A percentile compares a stretch with the other conserved stretches of the same genome.
phyloP scores from a whole-genome alignment of 2,329 filamentous ascomycete genomes.

The Botryotinia convoluta region DNA sequence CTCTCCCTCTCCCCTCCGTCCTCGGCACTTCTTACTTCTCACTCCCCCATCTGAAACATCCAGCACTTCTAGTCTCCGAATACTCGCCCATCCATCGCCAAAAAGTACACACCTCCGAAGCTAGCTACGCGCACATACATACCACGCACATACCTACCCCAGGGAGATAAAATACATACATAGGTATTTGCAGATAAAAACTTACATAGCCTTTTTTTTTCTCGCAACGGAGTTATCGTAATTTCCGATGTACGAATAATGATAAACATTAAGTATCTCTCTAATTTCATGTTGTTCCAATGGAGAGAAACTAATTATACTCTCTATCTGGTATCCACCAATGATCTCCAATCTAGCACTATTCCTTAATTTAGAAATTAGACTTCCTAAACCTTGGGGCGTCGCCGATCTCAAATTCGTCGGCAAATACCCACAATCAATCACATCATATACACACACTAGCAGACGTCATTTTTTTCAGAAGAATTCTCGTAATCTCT shows the following conservation, averaged over 20 bases:
- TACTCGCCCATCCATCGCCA: neutral
- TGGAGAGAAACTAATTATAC: neutral
- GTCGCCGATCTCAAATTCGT: neutral
- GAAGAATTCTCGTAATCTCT: neutral
- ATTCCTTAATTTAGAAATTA: neutral
- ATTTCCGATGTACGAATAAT: neutral
- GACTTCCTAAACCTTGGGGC: neutral
- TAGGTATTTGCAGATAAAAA: no score
- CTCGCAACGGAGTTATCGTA: neutral
- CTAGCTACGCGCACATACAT: neutral
- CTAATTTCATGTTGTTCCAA: neutral
- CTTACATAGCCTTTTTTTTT: neutral
- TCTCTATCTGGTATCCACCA: neutral
- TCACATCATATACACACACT: neutral
- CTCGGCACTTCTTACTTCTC: neutral
- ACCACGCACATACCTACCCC: neutral
- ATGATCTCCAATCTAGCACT: neutral
- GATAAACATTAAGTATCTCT: neutral
- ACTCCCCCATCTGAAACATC: neutral
- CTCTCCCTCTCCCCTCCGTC: neutral
- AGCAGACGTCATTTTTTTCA: neutral
- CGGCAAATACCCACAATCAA: neutral
- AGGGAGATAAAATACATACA: neutral
- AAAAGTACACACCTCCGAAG: neutral
- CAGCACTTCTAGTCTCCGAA: neutral